A percentile compares a stretch with the other conserved stretches of the same genome.
phyloP scores from a whole-genome alignment of 768 basidiomycete genomes.

The Agrocybe pediades region DNA sequence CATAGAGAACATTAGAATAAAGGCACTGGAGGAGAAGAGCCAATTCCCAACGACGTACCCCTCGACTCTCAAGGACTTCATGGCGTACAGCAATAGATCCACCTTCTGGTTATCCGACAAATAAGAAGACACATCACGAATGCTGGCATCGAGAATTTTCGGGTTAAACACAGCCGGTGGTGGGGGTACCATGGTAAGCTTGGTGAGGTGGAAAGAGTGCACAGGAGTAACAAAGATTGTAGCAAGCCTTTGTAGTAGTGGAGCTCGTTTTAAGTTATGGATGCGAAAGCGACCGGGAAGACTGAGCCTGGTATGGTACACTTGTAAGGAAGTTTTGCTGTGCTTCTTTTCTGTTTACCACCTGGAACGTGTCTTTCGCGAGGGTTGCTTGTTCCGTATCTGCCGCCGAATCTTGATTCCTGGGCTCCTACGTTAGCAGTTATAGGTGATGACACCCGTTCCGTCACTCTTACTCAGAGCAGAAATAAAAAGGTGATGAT shows the following conservation, averaged over 20 bases:
- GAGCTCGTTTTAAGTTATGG: background rate
- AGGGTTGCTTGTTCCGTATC: background rate
- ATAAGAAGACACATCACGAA: constrained; percentile 62
- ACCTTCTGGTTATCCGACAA: constrained; percentile 69
- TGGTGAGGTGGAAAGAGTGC: background rate
- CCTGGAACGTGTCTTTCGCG: background rate
- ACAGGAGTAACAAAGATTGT: no score
- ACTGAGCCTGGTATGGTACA: background rate
- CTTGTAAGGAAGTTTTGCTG: background rate
- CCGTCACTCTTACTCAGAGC: no score
- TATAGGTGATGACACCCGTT: no score
- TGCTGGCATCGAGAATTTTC: constrained; percentile 75
- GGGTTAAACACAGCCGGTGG: constrained; percentile 71
- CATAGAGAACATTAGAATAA: constrained; percentile 5
- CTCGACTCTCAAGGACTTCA: constrained; percentile 76
- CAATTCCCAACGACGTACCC: constrained; percentile 43
- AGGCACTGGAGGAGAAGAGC: constrained; percentile 8
- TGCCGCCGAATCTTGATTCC: background rate
- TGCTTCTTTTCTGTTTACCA: background rate
- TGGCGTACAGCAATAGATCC: constrained; percentile 75
- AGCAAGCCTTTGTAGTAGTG: background rate
- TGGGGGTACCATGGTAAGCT: background rate
- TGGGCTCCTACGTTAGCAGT: no score
- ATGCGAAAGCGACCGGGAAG: background rate
- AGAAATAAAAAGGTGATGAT: background rate